Conservation (phyloP, 768 basidiomycete genomes). For the Filobasidium wieringae region DNA sequence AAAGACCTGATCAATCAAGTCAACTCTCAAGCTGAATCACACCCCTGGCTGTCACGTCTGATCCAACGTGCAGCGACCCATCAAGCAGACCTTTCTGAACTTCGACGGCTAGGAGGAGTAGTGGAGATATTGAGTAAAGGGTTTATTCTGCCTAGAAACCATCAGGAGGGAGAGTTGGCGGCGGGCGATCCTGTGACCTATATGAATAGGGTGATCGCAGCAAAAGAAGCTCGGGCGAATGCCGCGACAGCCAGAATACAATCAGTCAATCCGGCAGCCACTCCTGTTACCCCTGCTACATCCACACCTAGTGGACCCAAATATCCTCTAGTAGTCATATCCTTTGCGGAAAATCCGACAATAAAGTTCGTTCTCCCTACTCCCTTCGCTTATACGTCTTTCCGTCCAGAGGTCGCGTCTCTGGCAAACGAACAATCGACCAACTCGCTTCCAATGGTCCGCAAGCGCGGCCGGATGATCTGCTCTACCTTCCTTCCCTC, state of each 20-base stretch:
- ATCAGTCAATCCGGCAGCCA: not conserved
- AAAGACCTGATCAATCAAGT: not conserved
- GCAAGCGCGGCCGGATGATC: not conserved
- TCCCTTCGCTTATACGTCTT: not conserved
- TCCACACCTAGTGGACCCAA: not conserved
- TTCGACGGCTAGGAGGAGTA: not conserved
- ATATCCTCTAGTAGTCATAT: not conserved
- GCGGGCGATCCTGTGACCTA: not conserved
- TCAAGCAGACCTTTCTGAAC: not conserved
- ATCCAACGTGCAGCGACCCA: not conserved
- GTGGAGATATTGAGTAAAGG: not conserved
- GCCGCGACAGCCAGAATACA: not conserved
- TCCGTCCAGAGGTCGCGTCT: no score
- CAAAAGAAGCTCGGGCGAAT: not conserved
- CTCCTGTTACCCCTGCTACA: not conserved
- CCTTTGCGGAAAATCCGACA: not conserved
- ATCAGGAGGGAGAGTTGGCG: not conserved
- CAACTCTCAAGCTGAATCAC: not conserved
- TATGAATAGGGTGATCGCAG: not conserved
- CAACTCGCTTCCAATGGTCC: no score
- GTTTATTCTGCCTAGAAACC: not conserved
- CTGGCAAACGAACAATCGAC: no score
- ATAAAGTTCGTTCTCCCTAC: not conserved
- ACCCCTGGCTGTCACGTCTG: not conserved
- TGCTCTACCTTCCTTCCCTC: not conserved